phyloP scores from a whole-genome alignment of 768 basidiomycete species.

The Cyclocybe aegerita region DNA sequence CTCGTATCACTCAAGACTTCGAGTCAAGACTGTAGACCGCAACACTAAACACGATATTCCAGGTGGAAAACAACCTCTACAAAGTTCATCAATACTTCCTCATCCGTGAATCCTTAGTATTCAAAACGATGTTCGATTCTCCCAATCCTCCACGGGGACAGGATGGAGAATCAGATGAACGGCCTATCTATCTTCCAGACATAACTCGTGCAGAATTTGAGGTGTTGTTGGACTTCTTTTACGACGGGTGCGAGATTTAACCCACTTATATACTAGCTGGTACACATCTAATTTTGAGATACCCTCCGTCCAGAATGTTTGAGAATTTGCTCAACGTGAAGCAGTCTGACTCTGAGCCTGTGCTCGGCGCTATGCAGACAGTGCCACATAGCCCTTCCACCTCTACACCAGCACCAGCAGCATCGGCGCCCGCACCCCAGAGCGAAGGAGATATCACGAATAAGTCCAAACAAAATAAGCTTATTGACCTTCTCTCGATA shows the following conservation, averaged over 20 bases:
- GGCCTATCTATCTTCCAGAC: slow-evolving; percentile 29
- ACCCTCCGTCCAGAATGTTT: too few species aligned
- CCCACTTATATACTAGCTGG: background rate
- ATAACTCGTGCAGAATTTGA: slow-evolving; percentile 35
- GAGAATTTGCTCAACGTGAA: too few species aligned
- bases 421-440: too few species aligned
- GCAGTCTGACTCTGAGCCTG: too few species aligned
- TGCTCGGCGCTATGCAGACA: too few species aligned
- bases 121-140: slow-evolving; percentile 34
- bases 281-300: too few species aligned
- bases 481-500: slow-evolving; percentile 1
- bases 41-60: background rate
- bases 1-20: too few species aligned
- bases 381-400: too few species aligned
- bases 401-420: too few species aligned
- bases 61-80: slow-evolving; percentile 23
- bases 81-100: slow-evolving; percentile 41
- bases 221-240: slow-evolving; percentile 37
- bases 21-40: too few species aligned
- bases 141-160: slow-evolving; percentile 14
- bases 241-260: slow-evolving; percentile 28
- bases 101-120: slow-evolving; percentile 35
- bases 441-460: too few species aligned
- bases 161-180: slow-evolving; percentile 31
- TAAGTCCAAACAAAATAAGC: background rate